Evolutionary conservation across 768 basidiomycete species (phyloP).

Genomic region (Coprinellus micaceus): DNA sequence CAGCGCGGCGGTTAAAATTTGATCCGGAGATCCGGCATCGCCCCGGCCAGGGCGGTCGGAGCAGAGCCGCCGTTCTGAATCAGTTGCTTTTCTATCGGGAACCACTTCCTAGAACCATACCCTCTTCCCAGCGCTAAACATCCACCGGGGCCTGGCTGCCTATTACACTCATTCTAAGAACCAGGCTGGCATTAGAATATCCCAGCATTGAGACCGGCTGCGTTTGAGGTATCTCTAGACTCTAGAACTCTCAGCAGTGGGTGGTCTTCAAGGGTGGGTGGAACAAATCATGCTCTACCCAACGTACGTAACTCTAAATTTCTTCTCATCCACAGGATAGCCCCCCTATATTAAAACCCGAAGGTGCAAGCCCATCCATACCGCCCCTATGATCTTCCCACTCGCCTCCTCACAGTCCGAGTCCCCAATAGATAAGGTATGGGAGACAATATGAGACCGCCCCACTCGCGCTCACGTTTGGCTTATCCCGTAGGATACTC

Average conservation of each 20-base stretch:
- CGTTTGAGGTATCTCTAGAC: no score
- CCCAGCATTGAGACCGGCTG: no score
- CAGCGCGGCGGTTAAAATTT: background rate
- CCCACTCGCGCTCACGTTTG: no score
- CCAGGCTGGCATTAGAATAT: no score
- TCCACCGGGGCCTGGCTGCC: background rate
- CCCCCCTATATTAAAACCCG: background rate
- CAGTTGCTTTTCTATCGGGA: background rate
- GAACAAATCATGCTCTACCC: no score
- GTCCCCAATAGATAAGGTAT: background rate
- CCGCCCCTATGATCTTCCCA: background rate
- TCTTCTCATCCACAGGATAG: background rate
- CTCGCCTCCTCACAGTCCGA: background rate
- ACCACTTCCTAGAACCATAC: background rate
- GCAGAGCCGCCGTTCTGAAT: background rate
- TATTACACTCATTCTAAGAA: background rate
- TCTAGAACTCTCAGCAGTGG: no score
- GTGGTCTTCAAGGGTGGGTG: no score
- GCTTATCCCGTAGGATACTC: no score
- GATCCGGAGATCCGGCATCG: background rate
- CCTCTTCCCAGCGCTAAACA: background rate
- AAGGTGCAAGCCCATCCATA: background rate
- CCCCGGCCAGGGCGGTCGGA: background rate
- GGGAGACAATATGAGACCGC: no score
- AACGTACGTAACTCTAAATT: background rate